Evolutionary conservation across 2,329 filamentous ascomycete species (phyloP), one percentile per base, ranked within the genome.

Genomic region (Pseudocercospora crystallina): DNA sequence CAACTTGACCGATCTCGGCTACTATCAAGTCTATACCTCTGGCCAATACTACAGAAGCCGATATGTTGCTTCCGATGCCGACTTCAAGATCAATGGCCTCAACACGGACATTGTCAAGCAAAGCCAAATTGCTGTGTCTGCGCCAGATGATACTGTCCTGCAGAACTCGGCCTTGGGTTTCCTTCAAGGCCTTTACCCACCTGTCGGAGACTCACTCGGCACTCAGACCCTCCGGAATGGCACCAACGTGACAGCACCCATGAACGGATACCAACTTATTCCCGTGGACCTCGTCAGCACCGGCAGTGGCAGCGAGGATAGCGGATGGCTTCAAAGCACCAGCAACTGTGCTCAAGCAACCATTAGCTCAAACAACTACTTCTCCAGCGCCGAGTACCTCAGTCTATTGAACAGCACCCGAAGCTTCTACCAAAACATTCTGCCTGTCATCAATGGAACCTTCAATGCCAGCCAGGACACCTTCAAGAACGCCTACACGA

Each of bases 111-210:
- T 84, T 2, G 87, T 87, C 66, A 81, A 83, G 50, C 74, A 84
- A 14, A 79, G 80, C 2, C 89, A 96, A 73, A 75, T 96, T 59
- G 78, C 76, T 49, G 82, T 89, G 47, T 84, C 83, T 11, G 80
- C 90, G 0, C 89, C 91, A 0, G 57, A 51, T 15, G 87, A 95
- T 69, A 61, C 56, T 2, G 89, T 96, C 13, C 80, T 96, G 29
- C 86, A 91, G 68, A 87, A 82, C 71, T 92, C 89, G 2, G 89
- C 89, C 51, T 77, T 81, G 39, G 87, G 82, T 30, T 96, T 95
- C 74, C 73, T 92, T 29, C 91, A 96, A 73, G 90, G 84, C 29
- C 77, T 96, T 14, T 96, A 96, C 67, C 91, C 91, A 8, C 89
- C 91, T 1, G 82, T 85, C 1, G 83, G 83, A 49, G 60, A 67